A percentile compares a stretch with the other conserved stretches of the same genome.
phyloP scores from a whole-genome alignment of 2,329 filamentous ascomycete species.

The Chaetomiaceae sp. region DNA sequence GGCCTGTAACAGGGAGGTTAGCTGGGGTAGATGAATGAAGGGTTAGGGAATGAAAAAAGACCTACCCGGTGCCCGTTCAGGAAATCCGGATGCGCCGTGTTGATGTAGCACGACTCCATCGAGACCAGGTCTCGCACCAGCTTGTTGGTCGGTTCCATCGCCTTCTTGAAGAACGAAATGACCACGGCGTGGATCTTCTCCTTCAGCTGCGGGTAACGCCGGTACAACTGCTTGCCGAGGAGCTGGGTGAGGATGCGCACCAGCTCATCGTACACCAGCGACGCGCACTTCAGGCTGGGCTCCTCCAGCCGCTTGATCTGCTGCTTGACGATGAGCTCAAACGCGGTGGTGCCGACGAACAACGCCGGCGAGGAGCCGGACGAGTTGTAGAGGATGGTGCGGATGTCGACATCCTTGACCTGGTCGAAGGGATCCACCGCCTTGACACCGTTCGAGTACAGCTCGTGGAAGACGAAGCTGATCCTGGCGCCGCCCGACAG shows the following conservation, averaged over 20 bases:
- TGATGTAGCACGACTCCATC: constrained; percentile 97
- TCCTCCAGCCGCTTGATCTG: constrained; percentile 96
- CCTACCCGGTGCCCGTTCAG: constrained; percentile 83
- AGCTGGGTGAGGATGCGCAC: constrained; percentile 91
- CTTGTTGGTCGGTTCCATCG: constrained; percentile 98
- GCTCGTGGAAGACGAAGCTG: constrained; percentile 97
- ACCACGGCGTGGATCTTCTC: constrained; percentile 95
- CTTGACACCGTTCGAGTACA: constrained; percentile 96
- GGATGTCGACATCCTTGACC: constrained; percentile 95
- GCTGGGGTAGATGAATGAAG: too few relatives aligned
- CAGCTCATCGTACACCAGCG: constrained; percentile 92
- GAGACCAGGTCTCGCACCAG: constrained; percentile 84
- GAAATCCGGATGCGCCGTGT: constrained; percentile 97
- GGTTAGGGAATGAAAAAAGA: too few relatives aligned
- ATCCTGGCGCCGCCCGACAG: constrained; percentile 96
- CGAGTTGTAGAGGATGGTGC: constrained; percentile 96
- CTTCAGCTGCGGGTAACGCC: constrained; percentile 88
- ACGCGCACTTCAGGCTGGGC: constrained; percentile 94
- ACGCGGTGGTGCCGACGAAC: constrained; percentile 96
- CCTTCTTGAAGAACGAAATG: constrained; percentile 93
- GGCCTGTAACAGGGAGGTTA: constrained; percentile 55
- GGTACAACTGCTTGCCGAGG: constrained; percentile 81
- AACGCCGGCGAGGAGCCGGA: constrained; percentile 96
- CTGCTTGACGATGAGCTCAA: constrained; percentile 97
- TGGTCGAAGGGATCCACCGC: constrained; percentile 95